Evolutionary conservation across 768 basidiomycete species (phyloP), one percentile per base, ranked within the genome.

Genomic region (Suillus variegatus): DNA sequence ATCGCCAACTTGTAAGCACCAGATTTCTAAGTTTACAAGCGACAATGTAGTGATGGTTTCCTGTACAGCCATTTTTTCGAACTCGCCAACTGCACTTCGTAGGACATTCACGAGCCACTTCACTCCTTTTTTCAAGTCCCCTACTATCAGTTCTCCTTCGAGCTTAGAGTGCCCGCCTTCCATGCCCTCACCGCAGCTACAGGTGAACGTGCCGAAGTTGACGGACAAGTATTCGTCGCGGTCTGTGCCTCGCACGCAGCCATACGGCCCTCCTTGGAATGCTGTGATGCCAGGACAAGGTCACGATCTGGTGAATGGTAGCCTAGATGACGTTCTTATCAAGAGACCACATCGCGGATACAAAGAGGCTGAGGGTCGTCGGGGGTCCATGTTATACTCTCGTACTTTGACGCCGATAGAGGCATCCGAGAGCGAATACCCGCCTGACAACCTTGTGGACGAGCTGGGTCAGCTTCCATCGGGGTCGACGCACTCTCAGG

Each of bases 261-360:
- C 79, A 5, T 80, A 80, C 32, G 75, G 76, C 13, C 73, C 77
- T 43, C 79, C 79, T 5, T 80, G 77, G 69, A 80, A 77, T 65
- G 73, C 70, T 20, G 64, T 66, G 2, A 76, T 76, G 75, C 74
- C 74, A 20, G 49, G 65, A 16, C 43, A 56, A 25, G 6, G 4
- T 36, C 32, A 58, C 20, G 61, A 62, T 35, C 52, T 62, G 12
- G 40, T 40, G 4, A 41, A 20, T 60, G 28, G 41, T 12, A 43
- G 25, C 25, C 41, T 60, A 25, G 58, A 60, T 32, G 58, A 60
- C 6, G 25, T 60, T 43, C 25, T 60, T 43, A 60, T 60, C 25
- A 28, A 60, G 58, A 16, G 18, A 60, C 56, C 61, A 60, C 13
- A 10, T 62, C 52, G n/a, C 22, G 10, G 16, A 60, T 22, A 22